Evolutionary conservation across 257 asterid genomes (phyloP).

Genomic region (Petunia axillaris): DNA sequence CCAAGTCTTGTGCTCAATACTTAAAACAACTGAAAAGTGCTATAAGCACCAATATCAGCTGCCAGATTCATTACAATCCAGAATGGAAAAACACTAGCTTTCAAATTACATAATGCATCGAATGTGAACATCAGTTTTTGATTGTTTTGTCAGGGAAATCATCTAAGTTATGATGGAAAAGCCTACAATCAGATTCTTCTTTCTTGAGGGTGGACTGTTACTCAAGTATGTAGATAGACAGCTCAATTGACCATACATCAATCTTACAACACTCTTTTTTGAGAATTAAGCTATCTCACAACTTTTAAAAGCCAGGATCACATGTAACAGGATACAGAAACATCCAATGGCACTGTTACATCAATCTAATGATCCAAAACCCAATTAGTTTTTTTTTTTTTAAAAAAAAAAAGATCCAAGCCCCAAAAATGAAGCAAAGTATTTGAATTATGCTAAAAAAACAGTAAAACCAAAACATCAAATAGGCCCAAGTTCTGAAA

Average conservation of each 20-base stretch:
- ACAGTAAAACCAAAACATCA: not conserved
- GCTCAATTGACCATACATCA: constrained; percentile 2
- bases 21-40: not conserved
- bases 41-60: not conserved
- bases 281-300: not conserved
- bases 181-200: not conserved
- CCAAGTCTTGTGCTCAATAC: constrained; percentile 1
- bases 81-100: not conserved
- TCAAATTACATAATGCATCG: not conserved
- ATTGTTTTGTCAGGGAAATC: not conserved
- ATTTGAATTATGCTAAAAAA: not conserved
- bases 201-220: not conserved
- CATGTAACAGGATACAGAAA: not conserved
- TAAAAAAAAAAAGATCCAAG: not conserved
- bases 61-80: not conserved
- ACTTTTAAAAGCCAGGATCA: not conserved
- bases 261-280: not conserved
- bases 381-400: not conserved
- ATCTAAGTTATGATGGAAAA: not conserved
- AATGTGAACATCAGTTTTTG: not conserved
- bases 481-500: not conserved
- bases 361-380: not conserved
- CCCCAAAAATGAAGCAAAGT: not conserved
- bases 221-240: not conserved
- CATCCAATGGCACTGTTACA: not conserved